Evolutionary conservation across 495 filamentous ascomycete species (phyloP).

Genomic region (Xylaria telfairii): DNA sequence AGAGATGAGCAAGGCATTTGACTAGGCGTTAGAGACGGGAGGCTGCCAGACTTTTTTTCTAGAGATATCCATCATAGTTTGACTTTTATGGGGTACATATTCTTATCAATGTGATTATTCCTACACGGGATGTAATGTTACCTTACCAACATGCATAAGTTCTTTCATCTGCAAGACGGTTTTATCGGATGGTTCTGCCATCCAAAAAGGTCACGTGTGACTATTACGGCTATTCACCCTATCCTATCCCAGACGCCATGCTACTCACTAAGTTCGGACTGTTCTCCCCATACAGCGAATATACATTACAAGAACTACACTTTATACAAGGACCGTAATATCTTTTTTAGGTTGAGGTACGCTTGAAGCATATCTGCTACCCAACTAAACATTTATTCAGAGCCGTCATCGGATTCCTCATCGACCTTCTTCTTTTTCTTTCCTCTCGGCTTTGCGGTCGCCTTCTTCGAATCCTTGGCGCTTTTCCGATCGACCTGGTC

Average conservation of each 20-base stretch:
- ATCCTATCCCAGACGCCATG: slow-evolving; percentile 18
- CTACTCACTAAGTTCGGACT: neutral
- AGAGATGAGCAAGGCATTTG: slow-evolving; percentile 19
- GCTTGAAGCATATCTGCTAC: neutral
- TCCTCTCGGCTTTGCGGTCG: slow-evolving; percentile 38
- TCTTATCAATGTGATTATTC: neutral
- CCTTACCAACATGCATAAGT: neutral
- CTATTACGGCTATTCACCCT: neutral
- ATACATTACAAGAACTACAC: neutral
- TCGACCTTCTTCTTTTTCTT: slow-evolving; percentile 41
- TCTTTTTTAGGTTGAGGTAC: neutral
- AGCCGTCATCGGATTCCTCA: slow-evolving; percentile 43
- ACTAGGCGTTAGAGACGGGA: slow-evolving; percentile 7
- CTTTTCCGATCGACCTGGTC: slow-evolving; percentile 76
- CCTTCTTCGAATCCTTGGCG: slow-evolving; percentile 58
- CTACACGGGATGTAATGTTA: neutral
- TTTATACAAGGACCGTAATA: neutral
- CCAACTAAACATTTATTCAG: slow-evolving; percentile 31
- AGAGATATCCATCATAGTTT: slow-evolving; percentile 17
- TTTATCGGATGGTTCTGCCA: neutral
- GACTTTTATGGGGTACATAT: neutral
- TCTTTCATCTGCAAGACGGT: neutral
- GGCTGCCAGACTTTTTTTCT: neutral
- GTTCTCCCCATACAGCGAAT: neutral
- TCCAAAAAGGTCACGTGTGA: neutral